phyloP scores from a whole-genome alignment of 2,329 filamentous ascomycete genomes.

The Microdochium trichocladiopsis region DNA sequence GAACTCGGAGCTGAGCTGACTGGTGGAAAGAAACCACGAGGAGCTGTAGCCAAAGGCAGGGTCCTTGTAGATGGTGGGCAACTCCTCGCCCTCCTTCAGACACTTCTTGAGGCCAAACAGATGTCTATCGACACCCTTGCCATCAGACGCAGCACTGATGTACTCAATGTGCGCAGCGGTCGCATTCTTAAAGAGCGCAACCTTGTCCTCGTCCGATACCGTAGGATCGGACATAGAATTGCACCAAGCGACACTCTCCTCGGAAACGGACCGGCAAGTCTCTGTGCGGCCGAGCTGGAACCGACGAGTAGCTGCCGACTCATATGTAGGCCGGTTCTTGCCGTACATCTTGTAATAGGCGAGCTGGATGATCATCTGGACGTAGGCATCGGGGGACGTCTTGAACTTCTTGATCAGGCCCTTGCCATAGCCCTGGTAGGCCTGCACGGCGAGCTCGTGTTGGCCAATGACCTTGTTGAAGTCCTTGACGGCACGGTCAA shows the following conservation, averaged over 20 bases:
- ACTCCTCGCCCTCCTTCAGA: slow-evolving; percentile 68
- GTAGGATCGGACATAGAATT: slow-evolving; percentile 70
- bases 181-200: slow-evolving; percentile 75
- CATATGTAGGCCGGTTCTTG: slow-evolving; percentile 95
- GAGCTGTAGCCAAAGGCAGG: slow-evolving; percentile 76
- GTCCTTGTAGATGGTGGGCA: slow-evolving; percentile 81
- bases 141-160: slow-evolving; percentile 81
- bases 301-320: slow-evolving; percentile 87
- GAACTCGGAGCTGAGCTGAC: slow-evolving; percentile 89
- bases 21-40: slow-evolving; percentile 85
- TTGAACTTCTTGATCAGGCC: slow-evolving; percentile 99
- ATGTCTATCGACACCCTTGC: slow-evolving; percentile 90
- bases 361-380: slow-evolving; percentile 97
- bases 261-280: slow-evolving; percentile 86
- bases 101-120: slow-evolving; percentile 96
- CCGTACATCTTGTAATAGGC: slow-evolving; percentile 99
- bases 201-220: slow-evolving; percentile 55
- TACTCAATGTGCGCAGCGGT: slow-evolving; percentile 81
- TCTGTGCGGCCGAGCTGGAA: slow-evolving; percentile 97
- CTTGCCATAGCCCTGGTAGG: slow-evolving; percentile 97
- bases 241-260: slow-evolving; percentile 89
- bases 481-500: slow-evolving; percentile 70
- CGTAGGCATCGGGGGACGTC: slow-evolving; percentile 93
- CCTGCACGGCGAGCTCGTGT: slow-evolving; percentile 89
- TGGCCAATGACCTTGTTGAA: slow-evolving; percentile 76